Conservation (phyloP, 768 basidiomycete genomes). For the Lactifluus volemus region DNA sequence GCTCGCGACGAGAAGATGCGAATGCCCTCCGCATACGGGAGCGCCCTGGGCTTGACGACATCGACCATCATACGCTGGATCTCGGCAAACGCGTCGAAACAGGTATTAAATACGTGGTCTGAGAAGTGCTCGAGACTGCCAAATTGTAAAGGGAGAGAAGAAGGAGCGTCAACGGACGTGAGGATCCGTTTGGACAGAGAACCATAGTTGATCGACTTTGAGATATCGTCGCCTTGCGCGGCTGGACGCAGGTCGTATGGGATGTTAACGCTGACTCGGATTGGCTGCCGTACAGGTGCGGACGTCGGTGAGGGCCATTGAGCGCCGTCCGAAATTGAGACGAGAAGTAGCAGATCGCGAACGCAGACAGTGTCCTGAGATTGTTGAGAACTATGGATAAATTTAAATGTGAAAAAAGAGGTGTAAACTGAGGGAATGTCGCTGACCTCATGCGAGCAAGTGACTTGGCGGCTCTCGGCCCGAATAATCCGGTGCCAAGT, state of each 20-base stretch:
- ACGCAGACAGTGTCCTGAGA: slow-evolving; percentile 35
- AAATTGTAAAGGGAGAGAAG: slow-evolving; percentile 23
- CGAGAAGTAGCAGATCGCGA: slow-evolving; percentile 38
- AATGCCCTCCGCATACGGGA: slow-evolving; percentile 42
- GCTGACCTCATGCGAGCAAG: not conserved
- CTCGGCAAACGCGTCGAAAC: slow-evolving; percentile 30
- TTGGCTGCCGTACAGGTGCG: slow-evolving; percentile 38
- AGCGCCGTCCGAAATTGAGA: slow-evolving; percentile 35
- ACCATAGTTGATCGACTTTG: slow-evolving; percentile 59
- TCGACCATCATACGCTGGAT: slow-evolving; percentile 35
- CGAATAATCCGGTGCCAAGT: not conserved
- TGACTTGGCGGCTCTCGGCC: not conserved
- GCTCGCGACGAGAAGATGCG: slow-evolving; percentile 32
- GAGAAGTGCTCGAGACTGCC: slow-evolving; percentile 40
- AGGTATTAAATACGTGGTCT: slow-evolving; percentile 31
- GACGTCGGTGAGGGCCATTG: slow-evolving; percentile 34
- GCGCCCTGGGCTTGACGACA: slow-evolving; percentile 40
- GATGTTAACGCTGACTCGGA: slow-evolving; percentile 44
- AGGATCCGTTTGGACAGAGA: slow-evolving; percentile 31
- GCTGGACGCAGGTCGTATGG: slow-evolving; percentile 40
- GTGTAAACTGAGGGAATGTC: not conserved
- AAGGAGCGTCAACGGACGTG: slow-evolving; percentile 20
- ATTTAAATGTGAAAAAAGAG: too few species aligned
- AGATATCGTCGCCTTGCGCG: slow-evolving; percentile 45
- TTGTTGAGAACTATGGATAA: not conserved